Percentiles rank a stretch among this genome's conserved stretches.
These are phyloP conservation scores for Baorangia bicolor DNA, from an alignment of 768 basidiomycete species.

Conservation along the genomic window DNA sequence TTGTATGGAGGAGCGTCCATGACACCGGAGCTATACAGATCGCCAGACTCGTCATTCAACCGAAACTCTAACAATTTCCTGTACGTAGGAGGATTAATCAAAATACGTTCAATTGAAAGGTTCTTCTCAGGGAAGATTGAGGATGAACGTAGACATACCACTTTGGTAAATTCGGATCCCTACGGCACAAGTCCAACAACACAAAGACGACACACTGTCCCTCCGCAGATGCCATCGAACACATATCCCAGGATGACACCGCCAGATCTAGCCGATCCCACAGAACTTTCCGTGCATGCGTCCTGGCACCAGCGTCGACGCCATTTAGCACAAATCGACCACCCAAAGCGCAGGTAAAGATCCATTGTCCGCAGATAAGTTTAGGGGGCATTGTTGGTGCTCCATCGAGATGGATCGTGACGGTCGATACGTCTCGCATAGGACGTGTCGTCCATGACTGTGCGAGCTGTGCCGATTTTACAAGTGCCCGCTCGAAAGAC, in stretches of 20 bases:
- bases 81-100: not conserved
- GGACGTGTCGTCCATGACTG: too few species aligned
- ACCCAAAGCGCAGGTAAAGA: too few species aligned
- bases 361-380: too few species aligned
- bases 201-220: not conserved
- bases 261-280: not conserved
- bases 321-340: too few species aligned
- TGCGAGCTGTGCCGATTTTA: too few species aligned
- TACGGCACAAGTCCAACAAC: too few species aligned
- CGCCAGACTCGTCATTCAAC: not conserved
- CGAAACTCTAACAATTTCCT: not conserved
- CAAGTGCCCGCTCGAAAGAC: too few species aligned
- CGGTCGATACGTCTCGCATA: too few species aligned
- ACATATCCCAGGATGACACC: not conserved
- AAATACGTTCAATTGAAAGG: not conserved
- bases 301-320: too few species aligned
- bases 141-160: not conserved
- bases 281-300: not conserved
- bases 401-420: too few species aligned
- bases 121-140: not conserved
- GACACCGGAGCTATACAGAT: not conserved
- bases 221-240: not conserved
- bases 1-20: not conserved
- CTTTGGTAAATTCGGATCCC: rapidly evolving
- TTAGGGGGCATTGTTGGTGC: too few species aligned